Conservation (phyloP, 352 stramenopile genomes). For the Phytophthora sansomeana region DNA sequence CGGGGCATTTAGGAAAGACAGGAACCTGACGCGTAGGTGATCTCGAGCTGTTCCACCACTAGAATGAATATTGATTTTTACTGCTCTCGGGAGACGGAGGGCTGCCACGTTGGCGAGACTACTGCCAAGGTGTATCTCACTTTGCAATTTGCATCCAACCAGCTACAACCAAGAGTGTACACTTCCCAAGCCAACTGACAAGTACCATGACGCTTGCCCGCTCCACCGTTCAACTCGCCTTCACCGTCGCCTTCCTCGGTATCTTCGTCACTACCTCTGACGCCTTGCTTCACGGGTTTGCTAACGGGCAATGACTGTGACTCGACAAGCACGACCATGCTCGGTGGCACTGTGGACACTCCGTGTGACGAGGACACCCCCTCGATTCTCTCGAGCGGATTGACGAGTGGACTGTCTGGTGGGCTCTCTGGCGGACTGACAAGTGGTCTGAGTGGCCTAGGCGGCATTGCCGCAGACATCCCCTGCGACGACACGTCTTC, state of each 20-base stretch:
- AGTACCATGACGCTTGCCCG: conserved; percentile 25
- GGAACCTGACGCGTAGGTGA: neutral
- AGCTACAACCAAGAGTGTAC: conserved; percentile 18
- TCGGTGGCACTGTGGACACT: conserved; percentile 15
- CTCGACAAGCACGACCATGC: conserved; percentile 18
- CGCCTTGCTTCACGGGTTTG: conserved; percentile 28
- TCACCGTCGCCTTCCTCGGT: conserved; percentile 15
- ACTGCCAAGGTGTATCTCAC: conserved; percentile 6
- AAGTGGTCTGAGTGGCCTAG: conserved; percentile 8
- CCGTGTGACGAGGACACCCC: conserved; percentile 25
- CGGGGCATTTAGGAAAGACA: neutral
- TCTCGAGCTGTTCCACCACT: neutral
- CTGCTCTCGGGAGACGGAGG: neutral
- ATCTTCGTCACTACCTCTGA: conserved; percentile 15
- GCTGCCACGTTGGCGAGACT: neutral
- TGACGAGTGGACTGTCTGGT: no score
- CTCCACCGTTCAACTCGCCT: conserved; percentile 17
- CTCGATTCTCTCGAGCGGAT: conserved; percentile 12
- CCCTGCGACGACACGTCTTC: conserved; percentile 15
- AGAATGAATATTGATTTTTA: no score
- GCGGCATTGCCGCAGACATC: conserved; percentile 1
- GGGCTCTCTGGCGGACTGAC: no score
- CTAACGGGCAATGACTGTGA: conserved; percentile 26
- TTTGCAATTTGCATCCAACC: conserved; percentile 27
- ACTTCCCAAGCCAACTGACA: neutral